Evolutionary conservation across 371 early-diverging fungal genomes (phyloP).

Genomic region (Lichtheimia hyalospora): DNA sequence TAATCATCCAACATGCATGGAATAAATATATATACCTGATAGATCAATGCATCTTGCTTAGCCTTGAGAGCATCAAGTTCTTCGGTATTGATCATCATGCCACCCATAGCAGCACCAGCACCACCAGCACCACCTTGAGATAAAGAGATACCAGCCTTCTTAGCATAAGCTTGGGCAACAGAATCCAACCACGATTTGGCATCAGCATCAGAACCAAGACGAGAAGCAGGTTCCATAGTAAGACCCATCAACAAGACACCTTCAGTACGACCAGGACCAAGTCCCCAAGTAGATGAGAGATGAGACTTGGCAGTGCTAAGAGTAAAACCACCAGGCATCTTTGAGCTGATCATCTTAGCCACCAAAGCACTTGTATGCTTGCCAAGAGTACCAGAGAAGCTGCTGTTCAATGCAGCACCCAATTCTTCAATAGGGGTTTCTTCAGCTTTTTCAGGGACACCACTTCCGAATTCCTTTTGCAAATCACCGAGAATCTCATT

Average conservation of each 20-base stretch:
- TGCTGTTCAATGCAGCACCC: conserved; percentile 63
- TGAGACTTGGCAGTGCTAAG: conserved; percentile 78
- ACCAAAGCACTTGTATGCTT: conserved; percentile 80
- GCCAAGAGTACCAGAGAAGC: conserved; percentile 75
- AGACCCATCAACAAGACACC: conserved; percentile 81
- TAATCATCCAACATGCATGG: not conserved
- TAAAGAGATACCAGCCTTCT: conserved; percentile 76
- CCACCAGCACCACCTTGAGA: conserved; percentile 57
- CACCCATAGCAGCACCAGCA: conserved; percentile 61
- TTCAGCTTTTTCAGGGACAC: conserved; percentile 91
- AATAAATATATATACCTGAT: conserved; percentile 32
- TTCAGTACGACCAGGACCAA: conserved; percentile 87
- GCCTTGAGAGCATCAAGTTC: conserved; percentile 84
- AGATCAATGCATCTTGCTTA: conserved; percentile 79
- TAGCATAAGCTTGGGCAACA: conserved; percentile 79
- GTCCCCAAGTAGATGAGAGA: conserved; percentile 71
- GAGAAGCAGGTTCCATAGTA: conserved; percentile 85
- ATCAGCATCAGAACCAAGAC: conserved; percentile 80
- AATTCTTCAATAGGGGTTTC: conserved; percentile 89
- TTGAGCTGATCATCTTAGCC: conserved; percentile 82
- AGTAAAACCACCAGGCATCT: conserved; percentile 95
- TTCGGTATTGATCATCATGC: conserved; percentile 80
- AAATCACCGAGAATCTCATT: conserved; percentile 97
- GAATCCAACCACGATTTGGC: conserved; percentile 89
- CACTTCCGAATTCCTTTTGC: conserved; percentile 88